These are phyloP conservation scores for Alternaria solani DNA, from an alignment of 2,329 filamentous ascomycete species.

Conservation along the genomic window DNA sequence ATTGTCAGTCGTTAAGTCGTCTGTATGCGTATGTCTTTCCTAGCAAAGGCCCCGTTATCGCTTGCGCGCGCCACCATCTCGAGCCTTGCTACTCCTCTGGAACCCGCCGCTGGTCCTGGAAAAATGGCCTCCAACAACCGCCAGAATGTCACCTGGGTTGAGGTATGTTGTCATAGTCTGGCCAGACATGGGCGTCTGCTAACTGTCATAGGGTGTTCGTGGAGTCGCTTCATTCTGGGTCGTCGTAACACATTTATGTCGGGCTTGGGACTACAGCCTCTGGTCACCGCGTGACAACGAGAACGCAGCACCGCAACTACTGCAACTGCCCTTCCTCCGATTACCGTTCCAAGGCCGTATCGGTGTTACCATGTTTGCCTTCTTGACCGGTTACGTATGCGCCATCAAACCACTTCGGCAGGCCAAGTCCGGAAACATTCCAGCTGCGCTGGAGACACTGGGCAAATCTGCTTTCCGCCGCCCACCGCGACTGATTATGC, in stretches of 20 bases:
- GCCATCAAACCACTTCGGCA: constrained; percentile 63
- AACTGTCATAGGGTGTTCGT: constrained; percentile 56
- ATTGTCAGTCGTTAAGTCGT: constrained; percentile 18
- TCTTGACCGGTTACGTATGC: constrained; percentile 65
- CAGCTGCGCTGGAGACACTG: constrained; percentile 57
- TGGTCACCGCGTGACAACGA: constrained; percentile 58
- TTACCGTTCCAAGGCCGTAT: constrained; percentile 64
- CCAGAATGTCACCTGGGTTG: constrained; percentile 53
- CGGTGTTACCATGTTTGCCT: constrained; percentile 65
- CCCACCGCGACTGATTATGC: constrained; percentile 61
- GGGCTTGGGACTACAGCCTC: constrained; percentile 61
- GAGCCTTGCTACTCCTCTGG: constrained; percentile 22
- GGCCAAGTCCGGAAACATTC: constrained; percentile 56
- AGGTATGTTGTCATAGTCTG: constrained; percentile 37
- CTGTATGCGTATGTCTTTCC: constrained; percentile 39
- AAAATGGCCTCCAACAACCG: constrained; percentile 42
- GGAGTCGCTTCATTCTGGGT: constrained; percentile 64
- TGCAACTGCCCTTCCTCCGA: constrained; percentile 63
- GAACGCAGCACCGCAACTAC: constrained; percentile 54
- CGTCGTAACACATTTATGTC: constrained; percentile 61
- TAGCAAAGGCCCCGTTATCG: constrained; percentile 35
- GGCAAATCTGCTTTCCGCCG: constrained; percentile 64
- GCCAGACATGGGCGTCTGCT: constrained; percentile 2
- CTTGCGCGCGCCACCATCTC: constrained; percentile 37
- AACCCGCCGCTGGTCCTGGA: constrained; percentile 17